Evolutionary conservation across 164 flowering plant species (phyloP).

Genomic region (Paratinospora sagittata): DNA sequence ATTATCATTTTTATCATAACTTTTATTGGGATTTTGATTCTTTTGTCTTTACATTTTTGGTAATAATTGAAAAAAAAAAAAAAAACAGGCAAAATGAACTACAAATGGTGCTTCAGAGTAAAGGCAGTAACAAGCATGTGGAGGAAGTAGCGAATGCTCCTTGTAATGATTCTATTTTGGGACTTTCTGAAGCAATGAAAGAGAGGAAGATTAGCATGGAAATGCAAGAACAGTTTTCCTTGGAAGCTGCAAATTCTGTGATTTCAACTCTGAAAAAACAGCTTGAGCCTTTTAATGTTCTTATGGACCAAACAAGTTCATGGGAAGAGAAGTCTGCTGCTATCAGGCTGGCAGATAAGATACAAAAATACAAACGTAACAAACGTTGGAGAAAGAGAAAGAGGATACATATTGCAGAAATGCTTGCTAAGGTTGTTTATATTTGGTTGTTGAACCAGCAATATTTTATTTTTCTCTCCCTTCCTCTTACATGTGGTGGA

Average conservation of each 20-base stretch:
- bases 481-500: background rate
- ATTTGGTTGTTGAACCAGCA: background rate
- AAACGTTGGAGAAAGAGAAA: constrained; percentile 81
- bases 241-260: constrained; percentile 61
- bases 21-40: background rate
- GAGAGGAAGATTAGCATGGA: constrained; percentile 34
- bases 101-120: constrained; percentile 37
- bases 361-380: constrained; percentile 60
- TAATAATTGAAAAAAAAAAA: background rate
- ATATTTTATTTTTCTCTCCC: background rate
- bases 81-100: constrained; percentile 60
- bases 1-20: background rate
- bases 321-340: constrained; percentile 91
- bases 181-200: constrained; percentile 35
- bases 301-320: constrained; percentile 41
- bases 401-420: constrained; percentile 61
- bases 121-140: constrained; percentile 22
- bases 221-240: constrained; percentile 42
- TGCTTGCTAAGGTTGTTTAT: constrained; percentile 51
- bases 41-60: background rate
- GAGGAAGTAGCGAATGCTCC: constrained; percentile 19
- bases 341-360: constrained; percentile 45
- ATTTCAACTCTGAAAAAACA: constrained; percentile 45
- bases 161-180: constrained; percentile 12
- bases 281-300: constrained; percentile 63